These are phyloP conservation scores for Neurospora sp. DNA, from an alignment of 495 filamentous ascomycete species.

Conservation along the genomic window DNA sequence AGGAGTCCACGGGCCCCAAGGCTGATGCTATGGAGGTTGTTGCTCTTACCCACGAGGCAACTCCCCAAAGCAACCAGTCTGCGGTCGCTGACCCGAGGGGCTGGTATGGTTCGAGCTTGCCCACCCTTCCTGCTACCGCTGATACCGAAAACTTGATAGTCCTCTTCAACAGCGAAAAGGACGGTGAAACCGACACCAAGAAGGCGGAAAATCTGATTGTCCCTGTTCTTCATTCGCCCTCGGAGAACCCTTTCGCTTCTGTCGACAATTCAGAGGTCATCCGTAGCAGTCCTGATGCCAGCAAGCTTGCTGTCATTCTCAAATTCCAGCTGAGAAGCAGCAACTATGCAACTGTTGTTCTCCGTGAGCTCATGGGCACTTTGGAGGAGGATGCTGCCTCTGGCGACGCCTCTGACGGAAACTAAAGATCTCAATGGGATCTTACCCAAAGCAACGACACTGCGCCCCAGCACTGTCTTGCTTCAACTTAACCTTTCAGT, in stretches of 20 bases:
- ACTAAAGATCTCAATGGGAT: neutral
- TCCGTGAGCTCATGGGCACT: constrained; percentile 61
- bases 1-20: neutral
- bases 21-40: neutral
- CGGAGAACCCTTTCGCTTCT: constrained; percentile 16
- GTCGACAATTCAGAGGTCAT: constrained; percentile 1
- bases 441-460: neutral
- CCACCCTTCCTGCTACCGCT: neutral
- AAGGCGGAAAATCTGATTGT: constrained; percentile 6
- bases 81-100: neutral
- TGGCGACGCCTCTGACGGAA: neutral
- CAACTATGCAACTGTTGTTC: constrained; percentile 90
- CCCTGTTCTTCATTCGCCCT: constrained; percentile 11
- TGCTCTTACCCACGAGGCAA: neutral
- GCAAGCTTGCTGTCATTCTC: constrained; percentile 71
- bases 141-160: neutral
- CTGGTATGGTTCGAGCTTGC: constrained; percentile 4
- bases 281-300: constrained; percentile 12
- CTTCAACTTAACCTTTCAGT: neutral
- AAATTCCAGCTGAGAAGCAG: constrained; percentile 77
- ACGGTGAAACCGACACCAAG: neutral
- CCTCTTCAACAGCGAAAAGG: neutral
- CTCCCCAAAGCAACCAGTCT: neutral
- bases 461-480: neutral
- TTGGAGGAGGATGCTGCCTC: neutral